phyloP scores from a whole-genome alignment of 257 asterid genomes.

The Solanum virginianum region DNA sequence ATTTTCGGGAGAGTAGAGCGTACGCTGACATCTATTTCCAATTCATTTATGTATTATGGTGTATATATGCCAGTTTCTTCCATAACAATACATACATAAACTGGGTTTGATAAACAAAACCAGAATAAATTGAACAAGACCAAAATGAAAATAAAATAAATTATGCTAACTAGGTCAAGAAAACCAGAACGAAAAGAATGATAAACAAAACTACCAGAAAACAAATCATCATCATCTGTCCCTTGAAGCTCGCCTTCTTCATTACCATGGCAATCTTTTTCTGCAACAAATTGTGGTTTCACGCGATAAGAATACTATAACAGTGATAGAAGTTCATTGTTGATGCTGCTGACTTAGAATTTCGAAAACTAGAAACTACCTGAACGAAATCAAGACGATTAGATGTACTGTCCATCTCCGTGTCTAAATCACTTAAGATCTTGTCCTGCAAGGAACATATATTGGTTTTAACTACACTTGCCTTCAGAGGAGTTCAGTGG shows the following conservation, averaged over 20 bases:
- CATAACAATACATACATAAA: not conserved
- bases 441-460: constrained; percentile 47
- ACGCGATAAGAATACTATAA: not conserved
- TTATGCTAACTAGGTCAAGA: constrained; percentile 38
- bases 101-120: not conserved
- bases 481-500: not conserved
- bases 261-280: constrained; percentile 84
- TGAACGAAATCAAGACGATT: constrained; percentile 97
- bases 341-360: not conserved
- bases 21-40: not conserved
- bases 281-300: constrained; percentile 24
- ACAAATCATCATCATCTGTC: constrained; percentile 84
- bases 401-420: constrained; percentile 93
- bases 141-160: not conserved
- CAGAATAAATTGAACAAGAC: not conserved
- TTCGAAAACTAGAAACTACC: constrained; percentile 21
- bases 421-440: constrained; percentile 67
- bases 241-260: constrained; percentile 96
- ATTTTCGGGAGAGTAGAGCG: no score
- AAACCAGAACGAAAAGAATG: constrained; percentile 73
- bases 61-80: not conserved
- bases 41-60: not conserved
- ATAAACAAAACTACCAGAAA: constrained; percentile 69
- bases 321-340: not conserved
- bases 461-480: not conserved